Base-by-base conservation (phyloP, 2,329 filamentous ascomycete genomes). In the Septoria linicola region DNA sequence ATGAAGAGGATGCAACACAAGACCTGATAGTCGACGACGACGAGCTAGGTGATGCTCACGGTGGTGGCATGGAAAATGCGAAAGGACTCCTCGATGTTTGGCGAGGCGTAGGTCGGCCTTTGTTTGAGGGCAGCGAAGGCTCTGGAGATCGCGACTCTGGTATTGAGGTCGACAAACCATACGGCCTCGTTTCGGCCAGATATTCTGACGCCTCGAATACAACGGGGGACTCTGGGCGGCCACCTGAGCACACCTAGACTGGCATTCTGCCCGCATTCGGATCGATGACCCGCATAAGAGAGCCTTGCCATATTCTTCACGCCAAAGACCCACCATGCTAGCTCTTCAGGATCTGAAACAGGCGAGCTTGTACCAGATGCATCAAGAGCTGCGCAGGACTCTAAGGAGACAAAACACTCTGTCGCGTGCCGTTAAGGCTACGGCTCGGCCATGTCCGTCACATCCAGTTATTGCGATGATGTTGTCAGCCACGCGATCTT, bases 81-180 rank as follows among this genome's bases (percentile, higher is more conserved):
- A 54, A 62, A 41, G 60, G 60, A n/a, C 59, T 68, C 16, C 55
- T 67, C 8, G 59, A 62, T 31, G 51, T 60, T 2, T 64, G 62
- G 62, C 41, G 44, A 14, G 56, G 59, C 16, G 39, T 64, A 19
- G 56, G 59, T 17, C 41, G 53, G 19, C 47, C 44, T n/a, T 30
- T 40, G n/a, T 45, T 60, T 13, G 54, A 57, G 19, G 53, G 55
- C 25, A 58, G 56, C 43, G 64, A 66, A 52, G 59, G 31, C 16
- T 58, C 58, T 14, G 61, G 59, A 8, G 65, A 68, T 45, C 58
- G 64, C 34, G 66, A 68, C 45, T 66, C 63, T 48, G 66, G 65
- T 20, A 63, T 68, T 23, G 65, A 63, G 49, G 54, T 64, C 23
- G 63, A 66, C 34, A 60, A 60, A 30, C 48, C 51, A 3, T 51